Conservation (phyloP, 2,329 filamentous ascomycete species). For the Hysterium pulicare region DNA sequence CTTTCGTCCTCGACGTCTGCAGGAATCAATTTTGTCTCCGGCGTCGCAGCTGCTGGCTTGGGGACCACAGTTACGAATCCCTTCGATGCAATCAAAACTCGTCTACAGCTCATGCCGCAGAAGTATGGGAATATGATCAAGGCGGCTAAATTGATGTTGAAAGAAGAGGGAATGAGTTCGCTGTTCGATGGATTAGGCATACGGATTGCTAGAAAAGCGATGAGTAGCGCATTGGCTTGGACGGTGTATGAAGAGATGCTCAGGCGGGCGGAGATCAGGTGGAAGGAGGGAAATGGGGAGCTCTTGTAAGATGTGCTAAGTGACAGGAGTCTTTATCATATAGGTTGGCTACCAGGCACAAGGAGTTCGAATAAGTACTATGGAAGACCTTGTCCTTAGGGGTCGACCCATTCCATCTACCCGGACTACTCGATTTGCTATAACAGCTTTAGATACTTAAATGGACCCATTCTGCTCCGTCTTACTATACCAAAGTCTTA, state of each 20-base stretch:
- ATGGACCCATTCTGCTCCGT: too few species aligned
- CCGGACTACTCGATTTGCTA: too few species aligned
- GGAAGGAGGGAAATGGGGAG: conserved; percentile 25
- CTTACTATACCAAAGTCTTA: too few species aligned
- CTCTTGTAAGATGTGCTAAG: conserved; percentile 15
- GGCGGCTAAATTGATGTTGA: conserved; percentile 72
- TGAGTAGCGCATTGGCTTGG: conserved; percentile 95
- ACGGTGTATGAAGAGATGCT: conserved; percentile 95
- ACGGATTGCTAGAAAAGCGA: conserved; percentile 83
- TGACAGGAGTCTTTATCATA: too few species aligned
- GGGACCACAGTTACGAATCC: conserved; percentile 92
- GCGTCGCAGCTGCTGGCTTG: conserved; percentile 72
- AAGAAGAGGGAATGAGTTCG: conserved; percentile 73
- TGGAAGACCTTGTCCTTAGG: too few species aligned
- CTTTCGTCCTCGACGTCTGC: conserved; percentile 47
- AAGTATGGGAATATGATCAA: conserved; percentile 80
- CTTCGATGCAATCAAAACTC: conserved; percentile 93
- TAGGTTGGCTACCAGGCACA: too few species aligned
- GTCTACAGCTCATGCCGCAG: conserved; percentile 83
- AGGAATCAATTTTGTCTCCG: conserved; percentile 81
- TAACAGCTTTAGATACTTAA: too few species aligned
- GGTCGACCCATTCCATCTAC: too few species aligned
- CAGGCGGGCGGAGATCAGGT: conserved; percentile 59
- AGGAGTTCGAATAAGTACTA: too few species aligned
- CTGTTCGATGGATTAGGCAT: conserved; percentile 83